Evolutionary conservation across 2,329 filamentous ascomycete genomes (phyloP), one percentile per base, ranked within the genome.

Genomic region (Arthrobotrys iridis): DNA sequence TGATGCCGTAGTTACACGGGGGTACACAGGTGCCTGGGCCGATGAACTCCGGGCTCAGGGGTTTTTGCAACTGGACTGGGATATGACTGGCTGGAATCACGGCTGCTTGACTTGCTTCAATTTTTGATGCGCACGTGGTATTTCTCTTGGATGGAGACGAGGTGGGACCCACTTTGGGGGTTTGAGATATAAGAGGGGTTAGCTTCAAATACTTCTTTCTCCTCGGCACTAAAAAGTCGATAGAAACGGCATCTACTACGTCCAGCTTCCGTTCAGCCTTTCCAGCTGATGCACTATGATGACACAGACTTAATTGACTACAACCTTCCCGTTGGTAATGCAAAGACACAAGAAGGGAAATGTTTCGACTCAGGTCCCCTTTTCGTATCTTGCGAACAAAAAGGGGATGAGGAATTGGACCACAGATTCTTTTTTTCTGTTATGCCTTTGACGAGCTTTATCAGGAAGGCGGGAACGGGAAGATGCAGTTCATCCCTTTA

Each of bases 381-480:
- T 43, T 33, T 55, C 28, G 18, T 22, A 22, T 22, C 30, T 22
- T 20, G 13, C 20, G 10, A 52, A n/a, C 10, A 33, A 18, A 43
- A 67, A 58, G 18, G 24, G 18, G 52, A 48, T 40, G 20, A n/a
- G 40, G 30, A 4, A 22, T 59, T 37, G n/a, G 28, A 26, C 55
- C 70, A 74, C 70, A 35, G n/a, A n/a, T n/a, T n/a, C n/a, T n/a
- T 73, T 73, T 73, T 74, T 41, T 28, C 28, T 58, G 20, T 52
- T 57, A 62, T 37, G 70, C 30, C 68, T 22, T 65, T 33, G 59
- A 60, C 40, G 62, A 46, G 43, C 70, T 67, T 55, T 55, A 74
- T 74, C 43, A 74, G 70, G 70, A 74, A 74, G 70, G 68, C 68
- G 68, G 58, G 62, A 74, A 66, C 70, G 70, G 70, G 62, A 67